Percentiles rank a stretch among this genome's conserved stretches.
Conservation (phyloP, 1,139 yeast genomes). For the Geotrichum histeridarum region DNA sequence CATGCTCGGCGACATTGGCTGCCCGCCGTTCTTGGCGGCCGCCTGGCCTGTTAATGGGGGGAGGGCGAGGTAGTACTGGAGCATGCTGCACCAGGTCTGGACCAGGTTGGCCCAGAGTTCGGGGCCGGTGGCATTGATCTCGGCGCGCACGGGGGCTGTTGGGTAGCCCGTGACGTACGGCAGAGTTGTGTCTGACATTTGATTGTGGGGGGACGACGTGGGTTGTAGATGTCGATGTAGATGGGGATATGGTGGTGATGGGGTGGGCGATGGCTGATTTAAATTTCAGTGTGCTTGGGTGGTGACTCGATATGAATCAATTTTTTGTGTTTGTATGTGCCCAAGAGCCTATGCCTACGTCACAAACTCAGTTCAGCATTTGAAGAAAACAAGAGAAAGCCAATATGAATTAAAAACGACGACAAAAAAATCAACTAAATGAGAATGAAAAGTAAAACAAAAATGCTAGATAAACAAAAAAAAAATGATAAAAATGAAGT, state of each 20-base stretch:
- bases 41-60: neutral
- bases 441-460: too few species aligned
- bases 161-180: constrained; percentile 19
- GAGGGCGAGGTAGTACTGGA: constrained; percentile 10
- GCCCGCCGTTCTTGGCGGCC: neutral
- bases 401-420: neutral
- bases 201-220: neutral
- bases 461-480: neutral
- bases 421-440: too few species aligned
- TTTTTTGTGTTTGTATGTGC: too few species aligned
- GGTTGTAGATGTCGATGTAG: neutral
- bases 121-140: constrained; percentile 17
- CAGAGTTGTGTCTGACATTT: neutral
- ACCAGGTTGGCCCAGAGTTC: constrained; percentile 18
- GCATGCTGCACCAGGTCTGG: constrained; percentile 15
- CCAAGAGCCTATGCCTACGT: too few species aligned
- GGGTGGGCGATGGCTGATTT: too few species aligned
- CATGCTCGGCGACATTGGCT: constrained; percentile 13
- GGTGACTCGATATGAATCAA: neutral
- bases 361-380: too few species aligned
- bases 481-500: neutral
- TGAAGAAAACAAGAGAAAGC: too few species aligned
- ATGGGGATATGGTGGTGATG: neutral
- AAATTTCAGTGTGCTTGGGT: neutral
- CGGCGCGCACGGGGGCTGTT: constrained; percentile 4